Evolutionary conservation across 2,329 filamentous ascomycete species (phyloP), one percentile per base, ranked within the genome.

Genomic region (Colletotrichum coccodes): DNA sequence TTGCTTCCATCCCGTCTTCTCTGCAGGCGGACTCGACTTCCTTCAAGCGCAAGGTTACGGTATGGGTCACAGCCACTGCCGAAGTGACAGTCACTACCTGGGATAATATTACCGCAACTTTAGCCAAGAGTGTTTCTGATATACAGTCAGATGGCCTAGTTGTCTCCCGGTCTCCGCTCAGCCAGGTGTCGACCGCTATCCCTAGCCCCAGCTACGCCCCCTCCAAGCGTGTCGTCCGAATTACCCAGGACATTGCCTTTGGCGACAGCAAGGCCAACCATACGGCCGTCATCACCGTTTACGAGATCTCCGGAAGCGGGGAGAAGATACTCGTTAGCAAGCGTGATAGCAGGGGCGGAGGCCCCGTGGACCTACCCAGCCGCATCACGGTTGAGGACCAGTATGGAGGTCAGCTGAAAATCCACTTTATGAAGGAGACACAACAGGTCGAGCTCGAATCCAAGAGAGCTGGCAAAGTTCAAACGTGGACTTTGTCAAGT

Each of bases 291-390:
- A 21, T 60, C 26, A 46, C 14, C 28, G 32, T 65, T 4, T 52
- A 36, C 46, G 56, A 65, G 16, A 14, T 47, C 18, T 12, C 49
- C 11, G n/a, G 21, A 1, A 12, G 21, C 6, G n/a, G 38, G 18
- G 47, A 60, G 30, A 28, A 5, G 23, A 40, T 61, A 61, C 21
- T 50, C 65, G 7, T 74, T 72, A 16, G 73, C 73, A 21, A 72
- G 74, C 9, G 58, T 71, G 49, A 76, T 75, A 11, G 76, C 76
- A 1, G 68, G 73, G 9, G 71, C 75, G 76, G 72, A 76, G 23
- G 72, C 68, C 18, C 72, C 71, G 38, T 38, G 4, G 23, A 53
- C 16, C 23, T 65, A 30, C 62, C 62, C 6, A 40, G 47, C 26
- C 18, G 18, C 5, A 3, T 65, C 7, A 18, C n/a, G n/a, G 23